Percentiles rank a stretch among this genome's conserved stretches.
phyloP scores from a whole-genome alignment of 768 basidiomycete genomes.

The Suillus occidentalis region DNA sequence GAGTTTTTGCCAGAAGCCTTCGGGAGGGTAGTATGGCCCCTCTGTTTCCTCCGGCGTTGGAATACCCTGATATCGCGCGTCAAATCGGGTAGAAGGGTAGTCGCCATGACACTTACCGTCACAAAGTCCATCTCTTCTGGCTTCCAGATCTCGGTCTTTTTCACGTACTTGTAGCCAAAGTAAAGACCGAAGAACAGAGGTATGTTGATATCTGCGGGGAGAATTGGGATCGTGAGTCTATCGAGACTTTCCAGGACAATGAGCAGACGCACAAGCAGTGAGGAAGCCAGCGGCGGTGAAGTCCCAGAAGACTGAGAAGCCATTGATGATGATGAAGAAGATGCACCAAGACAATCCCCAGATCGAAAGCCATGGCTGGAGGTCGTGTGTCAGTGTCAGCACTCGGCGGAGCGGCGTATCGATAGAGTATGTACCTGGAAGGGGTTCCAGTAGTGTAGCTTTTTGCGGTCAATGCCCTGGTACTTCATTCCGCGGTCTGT shows the following conservation, averaged over 20 bases:
- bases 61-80: constrained; percentile 7
- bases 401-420: not conserved
- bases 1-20: constrained; percentile 11
- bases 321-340: constrained; percentile 59
- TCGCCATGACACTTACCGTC: constrained; percentile 44
- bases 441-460: constrained; percentile 59
- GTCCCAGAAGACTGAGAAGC: constrained; percentile 58
- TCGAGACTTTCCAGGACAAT: not conserved
- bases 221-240: not conserved
- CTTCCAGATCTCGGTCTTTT: constrained; percentile 42
- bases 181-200: constrained; percentile 22
- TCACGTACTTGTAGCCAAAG: constrained; percentile 21
- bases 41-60: constrained; percentile 15
- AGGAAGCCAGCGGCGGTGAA: constrained; percentile 56
- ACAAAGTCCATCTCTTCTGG: constrained; percentile 70
- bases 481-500: constrained; percentile 64
- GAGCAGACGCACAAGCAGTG: constrained; percentile 39
- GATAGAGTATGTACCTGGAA: constrained; percentile 37
- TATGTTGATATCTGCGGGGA: constrained; percentile 33
- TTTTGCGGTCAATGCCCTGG: constrained; percentile 65
- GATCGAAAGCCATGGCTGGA: constrained; percentile 56
- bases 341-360: constrained; percentile 67
- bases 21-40: constrained; percentile 10
- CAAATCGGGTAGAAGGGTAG: not conserved
- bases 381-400: constrained; percentile 20